phyloP scores from a whole-genome alignment of 805 yeast species.

The Kodamaea kakaduensis region DNA sequence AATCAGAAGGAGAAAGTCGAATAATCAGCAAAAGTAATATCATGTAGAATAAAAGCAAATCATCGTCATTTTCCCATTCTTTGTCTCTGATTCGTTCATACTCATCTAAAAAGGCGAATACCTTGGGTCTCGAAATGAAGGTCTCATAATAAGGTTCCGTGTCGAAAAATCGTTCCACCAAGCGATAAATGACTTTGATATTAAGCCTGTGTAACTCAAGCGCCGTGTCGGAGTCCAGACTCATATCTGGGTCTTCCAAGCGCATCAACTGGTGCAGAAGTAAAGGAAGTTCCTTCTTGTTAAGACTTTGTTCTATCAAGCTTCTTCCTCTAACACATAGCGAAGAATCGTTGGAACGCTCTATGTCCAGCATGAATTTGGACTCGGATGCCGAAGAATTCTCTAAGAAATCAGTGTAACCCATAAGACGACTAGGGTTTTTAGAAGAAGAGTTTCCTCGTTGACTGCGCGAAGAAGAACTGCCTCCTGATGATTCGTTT shows the following conservation, averaged over 20 bases:
- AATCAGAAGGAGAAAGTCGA: conserved; percentile 31
- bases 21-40: conserved; percentile 40
- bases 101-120: conserved; percentile 35
- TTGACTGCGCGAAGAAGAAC: not conserved
- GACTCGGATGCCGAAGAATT: conserved; percentile 12
- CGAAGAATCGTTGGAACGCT: conserved; percentile 5
- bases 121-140: conserved; percentile 31
- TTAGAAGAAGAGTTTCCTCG: not conserved
- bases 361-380: conserved; percentile 9
- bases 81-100: conserved; percentile 28
- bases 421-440: not conserved
- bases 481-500: not conserved
- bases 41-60: conserved; percentile 43
- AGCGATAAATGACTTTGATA: conserved; percentile 25
- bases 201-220: conserved; percentile 23
- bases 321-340: not conserved
- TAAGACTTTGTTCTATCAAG: conserved; percentile 17
- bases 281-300: conserved; percentile 32
- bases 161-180: conserved; percentile 43
- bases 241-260: conserved; percentile 16
- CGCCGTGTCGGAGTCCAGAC: conserved; percentile 16
- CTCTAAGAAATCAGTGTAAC: conserved; percentile 7
- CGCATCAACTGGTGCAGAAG: conserved; percentile 16
- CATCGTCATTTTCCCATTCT: conserved; percentile 49
- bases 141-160: conserved; percentile 36